Evolutionary conservation across 2,329 filamentous ascomycete genomes (phyloP), one percentile per base, ranked within the genome.

Genomic region (Aspergillus ustus): DNA sequence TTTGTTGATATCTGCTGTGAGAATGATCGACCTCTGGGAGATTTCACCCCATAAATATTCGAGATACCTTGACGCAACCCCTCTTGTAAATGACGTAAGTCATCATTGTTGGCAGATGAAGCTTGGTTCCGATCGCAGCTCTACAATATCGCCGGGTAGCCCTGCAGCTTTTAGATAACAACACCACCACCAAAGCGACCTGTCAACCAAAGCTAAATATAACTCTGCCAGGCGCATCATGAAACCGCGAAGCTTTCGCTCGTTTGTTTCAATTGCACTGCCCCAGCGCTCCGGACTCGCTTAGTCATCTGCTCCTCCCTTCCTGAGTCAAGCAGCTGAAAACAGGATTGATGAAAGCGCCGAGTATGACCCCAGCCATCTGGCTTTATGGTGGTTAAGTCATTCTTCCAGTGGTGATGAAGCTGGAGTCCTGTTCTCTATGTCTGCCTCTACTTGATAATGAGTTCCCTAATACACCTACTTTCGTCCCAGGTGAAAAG

Each of bases 391-490:
- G 53, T 57, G 62, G 52, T 60, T 52, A 62, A 61, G 54, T 52
- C 29, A 29, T 15, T 52, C 48, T 43, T 19, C 34, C 46, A 55
- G 45, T 65, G 53, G 60, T 55, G 51, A 54, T 61, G 45, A 63
- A 60, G 59, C 57, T 63, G 68, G 66, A 70, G 71, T 70, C 70
- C 67, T 66, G 57, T 65, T 68, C 67, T 68, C 59, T 57, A 69
- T 73, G 69, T 65, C 60, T 68, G 64, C 56, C 25, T 61, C 50
- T 66, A 62, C 62, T 63, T 59, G 69, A 75, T 65, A 52, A 78
- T 77, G 75, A 75, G 66, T 68, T 69, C 74, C 57, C 66, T 77
- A 57, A 66, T 70, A 52, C 73, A 77, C 61, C 63, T 73, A 53
- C 63, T 71, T 49, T 66, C 46, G 28, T 51, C 68, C 50, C 66